Evolutionary conservation across 23 red algal genomes (phyloP).

Genomic region (Cyanidioschyzon merolae): DNA sequence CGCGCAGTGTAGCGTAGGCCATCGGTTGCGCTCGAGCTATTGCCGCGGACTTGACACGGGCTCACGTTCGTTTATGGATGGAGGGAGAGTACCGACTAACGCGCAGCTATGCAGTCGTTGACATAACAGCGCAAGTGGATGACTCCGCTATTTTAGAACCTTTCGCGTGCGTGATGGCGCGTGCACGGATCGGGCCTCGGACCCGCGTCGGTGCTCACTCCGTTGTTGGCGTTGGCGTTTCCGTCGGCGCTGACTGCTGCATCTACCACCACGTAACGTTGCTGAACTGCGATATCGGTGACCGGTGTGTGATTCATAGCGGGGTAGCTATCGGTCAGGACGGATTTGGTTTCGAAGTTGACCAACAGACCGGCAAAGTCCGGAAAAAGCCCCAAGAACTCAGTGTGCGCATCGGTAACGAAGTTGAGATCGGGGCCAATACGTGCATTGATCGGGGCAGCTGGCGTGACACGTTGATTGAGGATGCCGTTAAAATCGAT

Average conservation of each 20-base stretch:
- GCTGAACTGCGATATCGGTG: conserved; percentile 24
- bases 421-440: conserved; percentile 37
- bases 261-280: conserved; percentile 2
- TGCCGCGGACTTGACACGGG: too few relatives aligned
- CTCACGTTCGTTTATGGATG: too few relatives aligned
- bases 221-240: conserved; percentile 7
- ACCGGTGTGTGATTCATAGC: conserved; percentile 34
- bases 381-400: conserved; percentile 36
- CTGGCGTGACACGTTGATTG: conserved; percentile 35
- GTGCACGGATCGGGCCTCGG: conserved; percentile 10
- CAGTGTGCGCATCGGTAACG: conserved; percentile 12
- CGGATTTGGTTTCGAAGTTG: conserved; percentile 38
- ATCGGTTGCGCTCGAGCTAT: too few relatives aligned
- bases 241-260: neutral
- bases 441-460: conserved; percentile 33
- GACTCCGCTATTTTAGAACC: neutral
- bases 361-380: neutral
- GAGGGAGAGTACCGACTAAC: conserved; percentile 10
- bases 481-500: conserved; percentile 23
- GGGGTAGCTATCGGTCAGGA: conserved; percentile 40
- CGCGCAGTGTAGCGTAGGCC: too few relatives aligned
- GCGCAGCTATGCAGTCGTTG: neutral
- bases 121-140: conserved; percentile 11
- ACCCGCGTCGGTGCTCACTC: conserved; percentile 10
- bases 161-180: neutral